Percentiles rank a stretch among this genome's conserved stretches.
Conservation (phyloP, 768 basidiomycete genomes). For the Pleurotus ostreatus region DNA sequence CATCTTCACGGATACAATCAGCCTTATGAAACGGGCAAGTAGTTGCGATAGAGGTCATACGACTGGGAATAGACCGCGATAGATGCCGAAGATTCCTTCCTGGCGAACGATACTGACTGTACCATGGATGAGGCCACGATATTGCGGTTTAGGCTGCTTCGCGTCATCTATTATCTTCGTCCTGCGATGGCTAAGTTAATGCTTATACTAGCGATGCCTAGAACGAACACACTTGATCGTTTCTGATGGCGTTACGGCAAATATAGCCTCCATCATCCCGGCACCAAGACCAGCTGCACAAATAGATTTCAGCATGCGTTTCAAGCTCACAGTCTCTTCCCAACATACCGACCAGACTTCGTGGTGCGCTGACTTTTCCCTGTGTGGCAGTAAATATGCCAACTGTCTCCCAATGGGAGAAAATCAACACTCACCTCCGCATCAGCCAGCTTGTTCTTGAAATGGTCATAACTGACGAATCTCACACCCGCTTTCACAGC, state of each 20-base stretch:
- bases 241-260: constrained; percentile 96
- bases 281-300: constrained; percentile 74
- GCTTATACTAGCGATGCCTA: neutral
- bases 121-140: constrained; percentile 84
- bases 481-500: constrained; percentile 92
- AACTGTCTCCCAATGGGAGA: neutral
- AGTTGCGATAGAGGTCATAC: constrained; percentile 36
- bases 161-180: constrained; percentile 97
- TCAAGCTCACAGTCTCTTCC: neutral
- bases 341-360: constrained; percentile 70
- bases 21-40: neutral
- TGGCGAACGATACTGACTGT: constrained; percentile 73
- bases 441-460: constrained; percentile 82
- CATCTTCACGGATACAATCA: constrained; percentile 49
- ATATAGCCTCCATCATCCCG: constrained; percentile 86
- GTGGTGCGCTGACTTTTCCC: constrained; percentile 88
- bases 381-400: constrained; percentile 24
- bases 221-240: constrained; percentile 82
- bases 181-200: constrained; percentile 35
- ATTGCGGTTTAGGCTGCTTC: constrained; percentile 79
- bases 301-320: too few relatives aligned
- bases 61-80: constrained; percentile 91
- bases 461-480: constrained; percentile 92
- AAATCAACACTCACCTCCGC: constrained; percentile 53
- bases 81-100: constrained; percentile 83